These are phyloP conservation scores for Mycena venus DNA, from an alignment of 768 basidiomycete species.

Conservation along the genomic window DNA sequence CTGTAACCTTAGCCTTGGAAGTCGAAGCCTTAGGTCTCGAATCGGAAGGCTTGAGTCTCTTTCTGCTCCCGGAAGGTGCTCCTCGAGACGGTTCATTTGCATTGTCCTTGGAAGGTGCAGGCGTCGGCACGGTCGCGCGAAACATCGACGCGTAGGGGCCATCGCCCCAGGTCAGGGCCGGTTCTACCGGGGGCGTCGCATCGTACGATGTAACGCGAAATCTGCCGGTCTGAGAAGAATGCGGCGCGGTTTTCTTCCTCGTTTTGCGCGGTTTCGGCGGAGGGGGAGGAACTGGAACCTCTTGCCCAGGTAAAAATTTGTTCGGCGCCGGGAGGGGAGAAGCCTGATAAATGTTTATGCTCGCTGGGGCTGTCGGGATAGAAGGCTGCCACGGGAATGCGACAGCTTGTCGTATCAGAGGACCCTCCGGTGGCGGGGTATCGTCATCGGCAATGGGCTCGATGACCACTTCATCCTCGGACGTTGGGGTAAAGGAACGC, in stretches of 20 bases:
- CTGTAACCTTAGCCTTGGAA: conserved; percentile 25
- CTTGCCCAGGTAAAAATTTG: conserved; percentile 71
- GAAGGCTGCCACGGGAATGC: conserved; percentile 59
- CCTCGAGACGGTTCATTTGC: background rate
- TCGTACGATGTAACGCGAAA: conserved; percentile 63
- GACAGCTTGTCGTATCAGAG: conserved; percentile 71
- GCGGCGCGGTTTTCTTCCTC: conserved; percentile 51
- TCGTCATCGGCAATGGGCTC: conserved; percentile 58
- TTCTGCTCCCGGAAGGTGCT: background rate
- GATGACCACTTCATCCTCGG: conserved; percentile 63
- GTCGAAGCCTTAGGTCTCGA: conserved; percentile 27
- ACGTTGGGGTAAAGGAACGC: conserved; percentile 66
- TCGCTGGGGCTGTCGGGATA: conserved; percentile 43
- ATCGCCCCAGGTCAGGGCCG: conserved; percentile 50
- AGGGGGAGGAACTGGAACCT: conserved; percentile 38
- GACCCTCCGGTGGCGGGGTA: conserved; percentile 62
- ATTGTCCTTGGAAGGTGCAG: background rate
- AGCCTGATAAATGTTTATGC: conserved; percentile 59
- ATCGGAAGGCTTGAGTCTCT: conserved; percentile 21
- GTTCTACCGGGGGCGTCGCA: conserved; percentile 46
- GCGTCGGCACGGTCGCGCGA: conserved; percentile 46
- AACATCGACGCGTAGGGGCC: conserved; percentile 58
- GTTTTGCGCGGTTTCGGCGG: conserved; percentile 40
- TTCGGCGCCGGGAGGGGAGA: conserved; percentile 36
- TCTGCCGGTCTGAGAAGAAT: conserved; percentile 45